Evolutionary conservation across 1,284 basidiomycete genomes (phyloP).

Genomic region (Cryptococcus amylolentus): DNA sequence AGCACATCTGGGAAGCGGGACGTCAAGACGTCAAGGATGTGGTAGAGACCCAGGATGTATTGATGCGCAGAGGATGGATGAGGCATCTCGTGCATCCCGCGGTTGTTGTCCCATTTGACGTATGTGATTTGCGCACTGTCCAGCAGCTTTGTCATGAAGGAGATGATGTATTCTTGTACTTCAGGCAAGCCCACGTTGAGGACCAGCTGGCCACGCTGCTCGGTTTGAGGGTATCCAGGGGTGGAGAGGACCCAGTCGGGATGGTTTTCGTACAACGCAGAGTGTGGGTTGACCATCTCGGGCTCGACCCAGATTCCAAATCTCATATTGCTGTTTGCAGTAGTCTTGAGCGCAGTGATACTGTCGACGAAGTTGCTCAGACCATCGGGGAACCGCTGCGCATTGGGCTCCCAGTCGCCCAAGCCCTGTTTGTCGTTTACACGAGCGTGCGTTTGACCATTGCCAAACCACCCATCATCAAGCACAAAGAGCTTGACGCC

Average conservation of each 20-base stretch:
- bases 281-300: constrained; percentile 38
- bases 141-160: constrained; percentile 19
- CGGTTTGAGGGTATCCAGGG: constrained; percentile 27
- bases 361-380: constrained; percentile 18
- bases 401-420: constrained; percentile 36
- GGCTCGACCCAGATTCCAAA: constrained; percentile 43
- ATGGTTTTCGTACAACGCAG: constrained; percentile 31
- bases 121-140: constrained; percentile 25
- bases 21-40: constrained; percentile 27
- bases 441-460: background rate
- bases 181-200: constrained; percentile 25
- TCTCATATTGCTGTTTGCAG: constrained; percentile 15
- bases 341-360: background rate
- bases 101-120: constrained; percentile 42
- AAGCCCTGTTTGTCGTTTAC: constrained; percentile 17
- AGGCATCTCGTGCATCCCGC: constrained; percentile 37
- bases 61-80: constrained; percentile 19
- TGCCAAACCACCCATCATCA: constrained; percentile 44
- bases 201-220: constrained; percentile 32
- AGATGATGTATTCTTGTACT: constrained; percentile 37
- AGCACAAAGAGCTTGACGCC: constrained; percentile 38
- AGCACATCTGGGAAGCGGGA: constrained; percentile 29
- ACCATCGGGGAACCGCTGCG: constrained; percentile 28
- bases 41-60: constrained; percentile 39
- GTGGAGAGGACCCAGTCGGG: constrained; percentile 19